Base-by-base conservation (phyloP, 2,329 filamentous ascomycete genomes). In the Microdochium trichocladiopsis region DNA sequence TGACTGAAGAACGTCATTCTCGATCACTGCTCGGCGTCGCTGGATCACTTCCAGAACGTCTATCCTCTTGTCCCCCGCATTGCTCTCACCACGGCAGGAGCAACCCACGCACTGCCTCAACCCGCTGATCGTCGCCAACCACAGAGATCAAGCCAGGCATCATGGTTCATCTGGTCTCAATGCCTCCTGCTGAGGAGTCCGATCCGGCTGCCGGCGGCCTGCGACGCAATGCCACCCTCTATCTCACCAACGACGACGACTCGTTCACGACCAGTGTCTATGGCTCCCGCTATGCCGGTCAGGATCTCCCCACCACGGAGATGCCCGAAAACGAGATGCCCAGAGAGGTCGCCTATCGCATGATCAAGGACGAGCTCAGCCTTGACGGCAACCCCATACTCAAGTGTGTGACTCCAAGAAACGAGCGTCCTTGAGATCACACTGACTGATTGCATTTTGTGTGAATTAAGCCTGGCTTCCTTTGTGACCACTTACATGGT, bases 401-500 rank as follows among this genome's bases (percentile, higher is more conserved):
- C 57, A 90, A 87, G 85, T 88, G 72, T 60, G 77, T 65, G 9
- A 24, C 16, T 3, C 24, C 12, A 45, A 31, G 36, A 8, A 45
- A 45, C 6, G 12, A 41, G 9, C 5, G 18, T 8, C 41, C 21
- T 23, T 9, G 12, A 8, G 5, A 3, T 8, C 16, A 18, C 41
- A 18, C 9, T n/a, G n/a, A n/a, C n/a, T n/a, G n/a, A n/a, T n/a
- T n/a, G n/a, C n/a, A n/a, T n/a, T n/a, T n/a, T n/a, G n/a, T n/a
- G n/a, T n/a, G n/a, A n/a, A 6, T n/a, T 48, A 3, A 47, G 90
- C 69, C 72, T 97, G 62, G 92, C 93, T 25, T 92, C 87, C 36
- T 97, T 97, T 65, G 91, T 96, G 58, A 96, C 92, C 1, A 96
- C 93, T 1, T 96, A 95, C 75, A 96, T 96, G 91, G 87, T 90